Evolutionary conservation across 805 yeast species (phyloP).

Genomic region (Candida vartiovaarae): DNA sequence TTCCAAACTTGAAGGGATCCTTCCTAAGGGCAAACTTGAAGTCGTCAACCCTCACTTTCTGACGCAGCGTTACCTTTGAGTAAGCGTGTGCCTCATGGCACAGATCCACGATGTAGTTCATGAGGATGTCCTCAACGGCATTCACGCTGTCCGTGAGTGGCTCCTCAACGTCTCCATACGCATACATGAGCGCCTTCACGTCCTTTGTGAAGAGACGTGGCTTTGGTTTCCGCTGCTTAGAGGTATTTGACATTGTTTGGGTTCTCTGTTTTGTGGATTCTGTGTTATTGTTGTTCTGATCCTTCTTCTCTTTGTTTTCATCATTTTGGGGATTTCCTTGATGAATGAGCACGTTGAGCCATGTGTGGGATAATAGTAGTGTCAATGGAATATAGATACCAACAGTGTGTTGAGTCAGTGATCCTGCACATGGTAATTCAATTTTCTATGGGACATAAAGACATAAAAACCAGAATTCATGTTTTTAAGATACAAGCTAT

Average conservation of each 20-base stretch:
- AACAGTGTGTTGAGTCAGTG: too few species aligned
- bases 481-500: too few species aligned
- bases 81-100: constrained; percentile 46
- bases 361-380: too few species aligned
- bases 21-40: constrained; percentile 61
- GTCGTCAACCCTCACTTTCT: constrained; percentile 64
- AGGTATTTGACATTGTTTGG: not conserved
- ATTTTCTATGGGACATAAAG: too few species aligned
- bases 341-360: too few species aligned
- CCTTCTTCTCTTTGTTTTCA: too few species aligned
- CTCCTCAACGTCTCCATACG: constrained; percentile 65
- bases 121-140: constrained; percentile 59
- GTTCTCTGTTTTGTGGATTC: not conserved
- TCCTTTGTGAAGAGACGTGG: constrained; percentile 41
- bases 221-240: constrained; percentile 26
- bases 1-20: constrained; percentile 61
- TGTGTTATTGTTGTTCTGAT: not conserved
- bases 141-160: constrained; percentile 63
- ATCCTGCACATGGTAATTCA: too few species aligned
- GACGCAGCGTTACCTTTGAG: constrained; percentile 46
- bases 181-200: constrained; percentile 54
- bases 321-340: too few species aligned
- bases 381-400: too few species aligned
- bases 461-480: too few species aligned
- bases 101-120: constrained; percentile 54